Base-by-base conservation (phyloP, 768 basidiomycete species). In the Amylocystis lapponica region DNA sequence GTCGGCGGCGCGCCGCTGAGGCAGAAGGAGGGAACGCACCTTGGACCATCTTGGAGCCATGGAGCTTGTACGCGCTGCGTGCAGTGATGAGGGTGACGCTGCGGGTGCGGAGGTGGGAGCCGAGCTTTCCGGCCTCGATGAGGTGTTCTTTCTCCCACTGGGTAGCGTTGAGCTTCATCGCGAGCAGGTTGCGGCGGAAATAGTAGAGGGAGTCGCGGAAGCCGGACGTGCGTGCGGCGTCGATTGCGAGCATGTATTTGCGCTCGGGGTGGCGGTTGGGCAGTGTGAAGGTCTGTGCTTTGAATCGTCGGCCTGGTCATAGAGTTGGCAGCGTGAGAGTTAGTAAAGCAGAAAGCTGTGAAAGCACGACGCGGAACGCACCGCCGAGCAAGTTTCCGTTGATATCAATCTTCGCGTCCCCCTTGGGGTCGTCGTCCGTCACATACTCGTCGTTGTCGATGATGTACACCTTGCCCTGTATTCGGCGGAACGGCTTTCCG, bases 151-250 rank as follows among this genome's bases (percentile, higher is more conserved):
- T 96, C 66, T 98, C 96, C 14, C 78, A 74, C 45, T 91, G 86
- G 0, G 84, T 87, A 25, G 91, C 90, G 50, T 84, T 85, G 47
- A 96, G 75, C 64, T 98, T 98, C 70, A 93, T 73, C 13, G 95
- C 86, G 22, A 91, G 79, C 0, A 81, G 79, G 50, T 95, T 96
- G 5, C 92, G 78, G 3, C 96, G 85, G 66, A 97, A 94, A 65
- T 97, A 97, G 65, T 97, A 96, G n/a, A 98, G 69, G 8, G 96
- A 97, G 63, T 98, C 96, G 36, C 92, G 79, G 66, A 92, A 97
- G 4, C 96, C 96, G 16, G 91, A 94, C 8, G 90, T 89, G 21
- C 95, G 81, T 1, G 96, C 96, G 3, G 93, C 95, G 57, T 99
- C 96, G 46, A 99, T 98, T 17, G 95, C 93, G 31, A 98, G 86